Percentiles rank a stretch among this genome's conserved stretches.
Evolutionary conservation across 2,329 filamentous ascomycete species (phyloP).

Genomic region (Talaromyces albobiverticillius): DNA sequence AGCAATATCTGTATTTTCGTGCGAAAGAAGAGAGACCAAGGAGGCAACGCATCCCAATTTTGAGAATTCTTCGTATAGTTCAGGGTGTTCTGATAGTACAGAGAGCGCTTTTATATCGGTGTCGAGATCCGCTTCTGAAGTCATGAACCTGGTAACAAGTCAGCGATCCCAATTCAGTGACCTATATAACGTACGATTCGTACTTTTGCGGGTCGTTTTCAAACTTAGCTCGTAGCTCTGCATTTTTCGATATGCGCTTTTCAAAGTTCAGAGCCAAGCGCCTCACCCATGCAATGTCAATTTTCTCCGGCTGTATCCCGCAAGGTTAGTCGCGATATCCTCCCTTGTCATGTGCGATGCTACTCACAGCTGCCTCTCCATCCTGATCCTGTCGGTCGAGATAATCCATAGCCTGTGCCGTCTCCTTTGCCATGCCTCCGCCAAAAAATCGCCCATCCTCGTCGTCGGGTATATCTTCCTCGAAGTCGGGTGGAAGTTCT

Average conservation of each 20-base stretch:
- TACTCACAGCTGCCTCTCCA: slow-evolving; percentile 44
- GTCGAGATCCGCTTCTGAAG: slow-evolving; percentile 84
- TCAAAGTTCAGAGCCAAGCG: slow-evolving; percentile 81
- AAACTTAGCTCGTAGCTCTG: slow-evolving; percentile 81
- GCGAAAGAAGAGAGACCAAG: slow-evolving; percentile 77
- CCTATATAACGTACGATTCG: slow-evolving; percentile 16
- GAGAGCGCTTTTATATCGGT: slow-evolving; percentile 81
- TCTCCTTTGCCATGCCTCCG: slow-evolving; percentile 77
- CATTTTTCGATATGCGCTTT: slow-evolving; percentile 85
- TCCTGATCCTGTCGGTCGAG: slow-evolving; percentile 67
- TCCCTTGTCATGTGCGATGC: background rate
- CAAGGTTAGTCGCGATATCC: background rate
- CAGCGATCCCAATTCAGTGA: slow-evolving; percentile 14
- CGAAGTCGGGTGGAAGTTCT: slow-evolving; percentile 56
- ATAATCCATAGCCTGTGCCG: slow-evolving; percentile 82
- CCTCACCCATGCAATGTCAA: slow-evolving; percentile 80
- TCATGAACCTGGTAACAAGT: slow-evolving; percentile 59
- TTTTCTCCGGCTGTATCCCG: slow-evolving; percentile 60
- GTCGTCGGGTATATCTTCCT: slow-evolving; percentile 65
- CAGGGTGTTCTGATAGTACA: slow-evolving; percentile 80
- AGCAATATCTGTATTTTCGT: slow-evolving; percentile 96
- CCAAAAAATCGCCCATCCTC: slow-evolving; percentile 96
- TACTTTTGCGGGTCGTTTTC: slow-evolving; percentile 74
- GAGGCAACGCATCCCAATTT: slow-evolving; percentile 69
- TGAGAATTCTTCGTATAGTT: slow-evolving; percentile 77